Evolutionary conservation across 345 rosid genomes (phyloP), one percentile per base, ranked within the genome.

Genomic region (Triadica sebifera): DNA sequence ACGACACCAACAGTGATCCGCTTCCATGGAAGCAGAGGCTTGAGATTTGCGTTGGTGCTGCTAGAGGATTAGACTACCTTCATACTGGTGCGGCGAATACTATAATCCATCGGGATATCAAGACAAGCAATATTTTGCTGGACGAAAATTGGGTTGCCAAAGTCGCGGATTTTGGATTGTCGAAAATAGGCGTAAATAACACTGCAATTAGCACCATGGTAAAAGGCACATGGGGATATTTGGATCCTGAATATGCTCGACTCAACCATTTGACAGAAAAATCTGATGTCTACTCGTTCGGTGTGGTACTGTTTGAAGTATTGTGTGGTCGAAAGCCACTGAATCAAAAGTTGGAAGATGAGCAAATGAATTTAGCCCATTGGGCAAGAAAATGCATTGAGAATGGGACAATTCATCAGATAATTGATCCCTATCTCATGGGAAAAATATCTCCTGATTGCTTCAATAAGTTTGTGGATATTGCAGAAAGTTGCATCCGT

Each of bases 161-260:
- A 57, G 56, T 65, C 12, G 24, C 71, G 4, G 77, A 74, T 67
- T 66, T 74, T 13, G 77, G 71, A 29, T 56, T 57, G 65, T 65
- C 50, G 5, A 72, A 41, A 72, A 10, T 61, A 2, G 67, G 75
- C 15, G 19, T 19, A 8, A 22, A 34, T 34, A 7, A 38, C 67
- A 37, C 51, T 29, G 62, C 72, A 13, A 41, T 71, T 2, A 71
- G 74, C 17, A 71, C 74, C 17, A 5, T 56, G 3, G 52, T 43
- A 3, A 71, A 71, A 22, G 74, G 74, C 2, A 71, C 59, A 9
- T 22, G 43, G 47, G 69, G 75, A 2, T 61, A 63, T 58, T 4
- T 71, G 55, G 74, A 71, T 43, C 74, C 69, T 16, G 69, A 81
- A 74, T 71, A 71, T 22, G 80, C 65, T n/a, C 38, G 65, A 15